Evolutionary conservation across 2,329 filamentous ascomycete species (phyloP).

Genomic region (Clarireedia monteithiana): DNA sequence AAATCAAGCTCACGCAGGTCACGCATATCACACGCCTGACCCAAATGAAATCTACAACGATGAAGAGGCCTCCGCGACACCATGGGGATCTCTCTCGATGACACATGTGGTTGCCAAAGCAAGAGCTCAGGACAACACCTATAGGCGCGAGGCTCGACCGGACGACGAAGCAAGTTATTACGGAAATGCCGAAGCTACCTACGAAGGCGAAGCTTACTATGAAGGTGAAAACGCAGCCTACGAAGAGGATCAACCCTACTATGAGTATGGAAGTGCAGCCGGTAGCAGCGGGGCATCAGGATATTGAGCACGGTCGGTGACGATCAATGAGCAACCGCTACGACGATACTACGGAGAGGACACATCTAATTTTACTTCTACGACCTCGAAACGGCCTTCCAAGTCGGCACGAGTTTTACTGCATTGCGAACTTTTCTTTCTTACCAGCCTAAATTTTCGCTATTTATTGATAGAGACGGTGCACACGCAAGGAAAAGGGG

Average conservation of each 20-base stretch:
- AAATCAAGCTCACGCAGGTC: slow-evolving; percentile 56
- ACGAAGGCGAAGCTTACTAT: slow-evolving; percentile 23
- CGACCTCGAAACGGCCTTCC: not conserved
- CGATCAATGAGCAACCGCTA: not conserved
- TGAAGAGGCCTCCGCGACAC: slow-evolving; percentile 54
- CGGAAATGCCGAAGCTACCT: slow-evolving; percentile 11
- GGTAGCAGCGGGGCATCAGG: slow-evolving; percentile 20
- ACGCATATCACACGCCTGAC: slow-evolving; percentile 54
- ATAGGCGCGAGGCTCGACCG: slow-evolving; percentile 30
- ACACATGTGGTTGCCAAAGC: slow-evolving; percentile 40
- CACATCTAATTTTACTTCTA: not conserved
- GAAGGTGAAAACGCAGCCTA: slow-evolving; percentile 20
- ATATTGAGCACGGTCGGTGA: not conserved
- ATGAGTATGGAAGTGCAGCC: slow-evolving; percentile 26
- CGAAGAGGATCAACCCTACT: slow-evolving; percentile 22
- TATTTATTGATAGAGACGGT: not conserved
- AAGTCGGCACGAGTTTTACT: not conserved
- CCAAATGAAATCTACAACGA: slow-evolving; percentile 46
- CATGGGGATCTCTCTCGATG: slow-evolving; percentile 65
- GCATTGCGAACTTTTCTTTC: not conserved
- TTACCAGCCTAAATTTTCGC: not conserved
- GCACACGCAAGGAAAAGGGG: not conserved
- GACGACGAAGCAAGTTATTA: slow-evolving; percentile 21
- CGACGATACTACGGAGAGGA: not conserved
- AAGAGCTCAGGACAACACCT: slow-evolving; percentile 36